Evolutionary conservation across 2,329 filamentous ascomycete genomes (phyloP).

Genomic region (Macroventuria anomochaeta): DNA sequence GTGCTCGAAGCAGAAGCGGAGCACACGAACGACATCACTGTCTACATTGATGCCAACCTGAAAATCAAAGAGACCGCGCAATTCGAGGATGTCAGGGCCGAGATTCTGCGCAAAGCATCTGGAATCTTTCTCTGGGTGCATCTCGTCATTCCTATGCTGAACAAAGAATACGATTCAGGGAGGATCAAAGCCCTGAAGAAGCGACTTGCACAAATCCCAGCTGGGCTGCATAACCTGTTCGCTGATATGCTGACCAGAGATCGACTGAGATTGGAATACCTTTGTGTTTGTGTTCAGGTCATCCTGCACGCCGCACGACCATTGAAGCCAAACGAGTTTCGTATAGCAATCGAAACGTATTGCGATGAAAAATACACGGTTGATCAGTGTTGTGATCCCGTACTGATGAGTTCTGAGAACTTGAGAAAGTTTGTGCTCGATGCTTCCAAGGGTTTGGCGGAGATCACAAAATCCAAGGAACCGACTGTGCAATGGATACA

Average conservation of each 20-base stretch:
- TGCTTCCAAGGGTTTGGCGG: constrained; percentile 32
- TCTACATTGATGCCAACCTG: neutral
- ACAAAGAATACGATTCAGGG: constrained; percentile 49
- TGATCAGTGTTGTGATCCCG: constrained; percentile 15
- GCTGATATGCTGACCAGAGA: constrained; percentile 54
- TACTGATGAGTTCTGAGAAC: neutral
- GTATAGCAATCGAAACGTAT: too few species aligned
- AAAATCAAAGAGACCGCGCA: neutral
- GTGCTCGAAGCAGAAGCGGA: constrained; percentile 43
- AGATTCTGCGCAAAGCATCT: constrained; percentile 46
- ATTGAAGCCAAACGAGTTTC: constrained; percentile 24
- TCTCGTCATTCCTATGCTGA: constrained; percentile 49
- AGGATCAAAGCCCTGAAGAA: constrained; percentile 37
- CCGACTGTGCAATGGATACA: constrained; percentile 42
- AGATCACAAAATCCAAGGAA: constrained; percentile 23
- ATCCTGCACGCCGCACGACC: constrained; percentile 24
- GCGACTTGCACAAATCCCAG: constrained; percentile 51
- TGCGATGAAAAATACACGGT: too few species aligned
- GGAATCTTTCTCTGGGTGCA: constrained; percentile 54
- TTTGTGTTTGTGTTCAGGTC: constrained; percentile 29
- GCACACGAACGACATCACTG: neutral
- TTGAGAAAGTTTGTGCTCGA: constrained; percentile 25
- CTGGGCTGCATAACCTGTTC: constrained; percentile 57
- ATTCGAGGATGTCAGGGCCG: neutral
- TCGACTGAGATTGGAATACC: constrained; percentile 10